phyloP scores from a whole-genome alignment of 2,329 filamentous ascomycete genomes.

The Gyromitra esculenta region DNA sequence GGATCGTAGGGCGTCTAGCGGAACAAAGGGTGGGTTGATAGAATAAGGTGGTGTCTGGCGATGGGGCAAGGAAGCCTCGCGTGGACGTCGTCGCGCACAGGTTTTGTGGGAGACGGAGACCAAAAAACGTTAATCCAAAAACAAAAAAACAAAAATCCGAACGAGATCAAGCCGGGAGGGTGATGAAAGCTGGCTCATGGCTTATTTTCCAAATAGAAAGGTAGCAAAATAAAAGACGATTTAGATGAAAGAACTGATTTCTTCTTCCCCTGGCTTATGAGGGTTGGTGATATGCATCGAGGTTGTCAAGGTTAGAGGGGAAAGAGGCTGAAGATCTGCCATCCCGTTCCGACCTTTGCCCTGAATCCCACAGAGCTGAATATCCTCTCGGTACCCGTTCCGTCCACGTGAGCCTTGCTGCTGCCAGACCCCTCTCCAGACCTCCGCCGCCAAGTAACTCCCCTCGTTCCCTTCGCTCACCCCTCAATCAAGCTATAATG shows the following conservation, averaged over 20 bases:
- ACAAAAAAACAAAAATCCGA: slow-evolving; percentile 29
- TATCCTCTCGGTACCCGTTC: slow-evolving; percentile 2
- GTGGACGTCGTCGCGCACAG: slow-evolving; percentile 22
- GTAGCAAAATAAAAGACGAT: background rate
- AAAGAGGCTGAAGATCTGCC: slow-evolving; percentile 39
- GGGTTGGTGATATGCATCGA: slow-evolving; percentile 17
- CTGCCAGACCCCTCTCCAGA: background rate
- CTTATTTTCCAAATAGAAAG: slow-evolving; percentile 3
- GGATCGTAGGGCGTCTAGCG: background rate
- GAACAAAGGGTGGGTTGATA: slow-evolving; percentile 26
- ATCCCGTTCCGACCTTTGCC: slow-evolving; percentile 7
- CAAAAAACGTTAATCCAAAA: slow-evolving; percentile 36
- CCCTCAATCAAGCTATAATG: slow-evolving; percentile 66
- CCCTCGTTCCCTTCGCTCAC: background rate
- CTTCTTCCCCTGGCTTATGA: background rate
- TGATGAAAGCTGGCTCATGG: slow-evolving; percentile 14
- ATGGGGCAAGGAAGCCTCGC: slow-evolving; percentile 35
- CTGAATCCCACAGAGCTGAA: slow-evolving; percentile 11
- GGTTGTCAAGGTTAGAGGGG: slow-evolving; percentile 3
- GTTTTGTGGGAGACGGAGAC: slow-evolving; percentile 14
- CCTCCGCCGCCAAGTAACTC: background rate
- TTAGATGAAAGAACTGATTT: slow-evolving; percentile 7
- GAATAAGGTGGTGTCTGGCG: slow-evolving; percentile 31
- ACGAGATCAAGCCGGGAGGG: background rate
- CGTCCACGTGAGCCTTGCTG: slow-evolving; percentile 12